A percentile compares a stretch with the other conserved stretches of the same genome.
Evolutionary conservation across 805 yeast species (phyloP).

Genomic region (Suhomyces tanzawaensis): DNA sequence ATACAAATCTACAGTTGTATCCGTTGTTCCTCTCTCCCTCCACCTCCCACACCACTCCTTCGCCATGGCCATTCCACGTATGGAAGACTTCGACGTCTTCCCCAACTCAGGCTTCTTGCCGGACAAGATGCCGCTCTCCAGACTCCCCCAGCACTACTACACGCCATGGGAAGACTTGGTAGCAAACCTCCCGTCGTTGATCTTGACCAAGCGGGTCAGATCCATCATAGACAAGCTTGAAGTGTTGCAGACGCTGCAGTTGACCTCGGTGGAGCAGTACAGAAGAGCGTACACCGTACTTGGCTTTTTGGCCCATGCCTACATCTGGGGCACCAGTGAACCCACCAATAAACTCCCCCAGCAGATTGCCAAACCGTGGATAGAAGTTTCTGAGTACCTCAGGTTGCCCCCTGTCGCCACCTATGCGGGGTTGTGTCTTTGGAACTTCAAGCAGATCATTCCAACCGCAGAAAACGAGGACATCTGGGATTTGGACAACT

Average conservation of each 20-base stretch:
- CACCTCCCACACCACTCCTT: background rate
- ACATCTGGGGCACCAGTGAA: slow-evolving; percentile 76
- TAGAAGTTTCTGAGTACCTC: slow-evolving; percentile 54
- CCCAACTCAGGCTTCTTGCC: slow-evolving; percentile 80
- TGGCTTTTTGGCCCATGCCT: slow-evolving; percentile 82
- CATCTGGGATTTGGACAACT: slow-evolving; percentile 58
- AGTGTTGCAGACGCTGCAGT: slow-evolving; percentile 46
- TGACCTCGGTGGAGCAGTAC: slow-evolving; percentile 48
- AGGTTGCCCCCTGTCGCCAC: slow-evolving; percentile 86
- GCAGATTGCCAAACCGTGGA: slow-evolving; percentile 68
- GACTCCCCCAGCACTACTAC: slow-evolving; percentile 60
- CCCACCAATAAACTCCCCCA: slow-evolving; percentile 65
- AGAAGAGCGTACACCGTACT: slow-evolving; percentile 81
- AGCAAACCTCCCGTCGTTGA: slow-evolving; percentile 65
- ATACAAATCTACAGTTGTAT: too few species aligned
- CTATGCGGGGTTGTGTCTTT: slow-evolving; percentile 80
- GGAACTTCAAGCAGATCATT: slow-evolving; percentile 75
- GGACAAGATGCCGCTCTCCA: slow-evolving; percentile 55
- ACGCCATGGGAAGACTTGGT: slow-evolving; percentile 77
- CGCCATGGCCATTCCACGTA: slow-evolving; percentile 14
- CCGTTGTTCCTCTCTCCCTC: background rate
- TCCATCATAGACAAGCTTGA: slow-evolving; percentile 63
- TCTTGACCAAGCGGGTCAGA: slow-evolving; percentile 64
- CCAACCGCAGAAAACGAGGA: slow-evolving; percentile 35
- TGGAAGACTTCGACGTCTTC: slow-evolving; percentile 69